A percentile compares a stretch with the other conserved stretches of the same genome.
Evolutionary conservation across 805 yeast species (phyloP).

Genomic region (Candida suzukii): DNA sequence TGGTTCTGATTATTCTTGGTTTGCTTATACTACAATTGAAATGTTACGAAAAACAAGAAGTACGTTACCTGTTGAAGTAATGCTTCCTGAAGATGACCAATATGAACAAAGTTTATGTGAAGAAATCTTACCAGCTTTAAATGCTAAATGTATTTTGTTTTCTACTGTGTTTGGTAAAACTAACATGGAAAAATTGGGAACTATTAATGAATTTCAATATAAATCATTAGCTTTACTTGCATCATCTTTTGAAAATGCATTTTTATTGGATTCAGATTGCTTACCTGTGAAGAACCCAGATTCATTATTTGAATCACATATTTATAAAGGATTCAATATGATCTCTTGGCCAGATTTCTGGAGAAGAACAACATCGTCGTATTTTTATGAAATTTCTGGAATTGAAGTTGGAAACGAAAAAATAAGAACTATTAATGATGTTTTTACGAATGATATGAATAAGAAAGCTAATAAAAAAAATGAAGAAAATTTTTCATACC

Average conservation of each 20-base stretch:
- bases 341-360: constrained; percentile 75
- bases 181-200: constrained; percentile 10
- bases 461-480: constrained; percentile 20
- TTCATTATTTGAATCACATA: constrained; percentile 25
- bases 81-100: constrained; percentile 32
- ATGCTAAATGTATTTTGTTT: constrained; percentile 35
- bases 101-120: constrained; percentile 35
- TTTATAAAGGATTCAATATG: constrained; percentile 43
- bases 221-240: constrained; percentile 37
- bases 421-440: constrained; percentile 17
- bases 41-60: constrained; percentile 37
- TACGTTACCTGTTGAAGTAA: constrained; percentile 34
- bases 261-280: constrained; percentile 42
- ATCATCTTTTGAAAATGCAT: constrained; percentile 37
- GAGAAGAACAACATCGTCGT: constrained; percentile 62
- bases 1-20: constrained; percentile 37
- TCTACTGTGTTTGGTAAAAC: constrained; percentile 27
- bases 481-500: constrained; percentile 34
- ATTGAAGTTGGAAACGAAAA: constrained; percentile 21
- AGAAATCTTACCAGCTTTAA: constrained; percentile 29
- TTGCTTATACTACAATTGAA: constrained; percentile 31
- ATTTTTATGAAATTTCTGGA: constrained; percentile 33
- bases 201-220: constrained; percentile 28
- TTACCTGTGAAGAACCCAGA: constrained; percentile 37
- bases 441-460: constrained; percentile 12